phyloP scores from a whole-genome alignment of 495 filamentous ascomycete species.

The Geopyxis carbonaria region DNA sequence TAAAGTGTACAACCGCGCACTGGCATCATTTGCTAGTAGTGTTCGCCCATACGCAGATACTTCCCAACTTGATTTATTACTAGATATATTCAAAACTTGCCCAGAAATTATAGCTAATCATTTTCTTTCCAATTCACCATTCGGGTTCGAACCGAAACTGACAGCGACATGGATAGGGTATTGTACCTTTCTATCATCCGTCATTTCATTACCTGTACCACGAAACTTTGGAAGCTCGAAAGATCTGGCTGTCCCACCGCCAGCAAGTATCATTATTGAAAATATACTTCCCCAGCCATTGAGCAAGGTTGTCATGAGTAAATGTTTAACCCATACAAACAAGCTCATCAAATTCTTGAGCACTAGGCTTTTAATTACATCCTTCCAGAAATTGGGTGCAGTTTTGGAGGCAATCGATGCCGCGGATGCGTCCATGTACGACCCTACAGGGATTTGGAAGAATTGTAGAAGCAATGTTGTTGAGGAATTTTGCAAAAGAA shows the following conservation, averaged over 20 bases:
- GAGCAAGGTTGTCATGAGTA: constrained; percentile 52
- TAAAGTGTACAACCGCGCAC: constrained; percentile 48
- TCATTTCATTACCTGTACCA: constrained; percentile 56
- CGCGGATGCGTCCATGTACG: constrained; percentile 26
- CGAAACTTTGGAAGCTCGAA: constrained; percentile 44
- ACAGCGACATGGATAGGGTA: constrained; percentile 90
- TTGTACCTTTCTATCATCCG: constrained; percentile 66
- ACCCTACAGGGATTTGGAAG: constrained; percentile 16
- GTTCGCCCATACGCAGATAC: constrained; percentile 68
- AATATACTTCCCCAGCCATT: constrained; percentile 75
- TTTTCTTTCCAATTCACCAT: constrained; percentile 51
- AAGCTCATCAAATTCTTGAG: constrained; percentile 69
- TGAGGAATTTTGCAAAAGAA: constrained; percentile 58
- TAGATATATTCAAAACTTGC: constrained; percentile 58
- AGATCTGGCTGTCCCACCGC: constrained; percentile 45
- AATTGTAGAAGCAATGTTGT: constrained; percentile 32
- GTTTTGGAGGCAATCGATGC: constrained; percentile 39
- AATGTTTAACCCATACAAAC: constrained; percentile 57
- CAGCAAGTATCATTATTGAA: constrained; percentile 57
- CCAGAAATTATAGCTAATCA: constrained; percentile 77
- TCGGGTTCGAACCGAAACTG: constrained; percentile 77
- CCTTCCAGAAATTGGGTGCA: constrained; percentile 57
- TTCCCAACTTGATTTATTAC: constrained; percentile 63
- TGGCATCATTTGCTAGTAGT: constrained; percentile 59
- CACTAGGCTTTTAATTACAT: constrained; percentile 54